Base-by-base conservation (phyloP, 805 yeast species). In the Candida gorgasii region DNA sequence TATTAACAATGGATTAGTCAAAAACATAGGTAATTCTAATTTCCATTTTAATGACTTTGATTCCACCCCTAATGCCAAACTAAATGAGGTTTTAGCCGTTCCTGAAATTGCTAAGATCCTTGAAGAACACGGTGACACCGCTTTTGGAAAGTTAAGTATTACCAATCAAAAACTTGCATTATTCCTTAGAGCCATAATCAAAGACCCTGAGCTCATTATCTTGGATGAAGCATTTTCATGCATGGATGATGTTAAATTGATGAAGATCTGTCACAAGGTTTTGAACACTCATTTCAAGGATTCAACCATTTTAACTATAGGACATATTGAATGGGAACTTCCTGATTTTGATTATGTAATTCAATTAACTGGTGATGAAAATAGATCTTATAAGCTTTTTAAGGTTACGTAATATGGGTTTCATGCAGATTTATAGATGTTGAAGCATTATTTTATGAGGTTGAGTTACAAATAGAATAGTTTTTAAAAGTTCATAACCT, bases 171-270 rank as follows among this genome's bases (percentile, higher is more conserved):
- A 92, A 56, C 62, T 88, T 9, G 79, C 80, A 0, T 66, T 92
- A 18, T 82, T 93, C 51, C 63, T 89, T 17, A 71, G 99, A 43
- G 84, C 96, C 2, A 56, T 92, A 13, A 73, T 88, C 31, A 88
- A 86, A 59, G 69, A 78, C 48, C 99, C 99, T 0, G 76, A 79
- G 37, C 65, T 92, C 1, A 68, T 92, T 40, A 84, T 92, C 36
- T 67, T 92, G 2, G 99, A 92, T 62, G 99, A 92, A 67, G 95
- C 98, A 0, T 79, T 92, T 45, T 86, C 96, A 16, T 95, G 89
- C 12, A 87, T 92, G 93, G 86, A 84, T 29, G 82, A 80, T 40
- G 76, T 72, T 16, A 53, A 48, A 32, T 42, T 69, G 27, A 57
- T 69, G 57, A 36, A 47, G 7, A 46, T 53, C 43, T 70, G 75